Evolutionary conservation across 768 basidiomycete genomes (phyloP).

Genomic region (Hydnomerulius pinastri): DNA sequence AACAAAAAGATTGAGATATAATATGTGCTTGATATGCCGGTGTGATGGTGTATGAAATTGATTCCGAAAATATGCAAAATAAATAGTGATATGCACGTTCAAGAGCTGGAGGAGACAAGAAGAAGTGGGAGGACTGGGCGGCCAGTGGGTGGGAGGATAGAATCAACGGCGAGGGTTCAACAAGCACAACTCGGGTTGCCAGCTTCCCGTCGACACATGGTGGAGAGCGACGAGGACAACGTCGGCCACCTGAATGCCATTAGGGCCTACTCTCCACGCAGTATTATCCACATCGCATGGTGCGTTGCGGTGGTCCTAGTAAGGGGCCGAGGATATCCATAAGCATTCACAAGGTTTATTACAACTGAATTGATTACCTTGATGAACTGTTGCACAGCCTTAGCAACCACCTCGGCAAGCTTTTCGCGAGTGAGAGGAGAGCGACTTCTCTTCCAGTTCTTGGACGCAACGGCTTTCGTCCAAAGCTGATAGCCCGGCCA

Average conservation of each 20-base stretch:
- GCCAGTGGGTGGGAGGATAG: background rate
- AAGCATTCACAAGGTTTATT: background rate
- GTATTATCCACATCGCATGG: slow-evolving; percentile 9
- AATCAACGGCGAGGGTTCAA: slow-evolving; percentile 15
- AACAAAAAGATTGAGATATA: background rate
- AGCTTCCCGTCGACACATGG: slow-evolving; percentile 78
- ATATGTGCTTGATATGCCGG: slow-evolving; percentile 1
- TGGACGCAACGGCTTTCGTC: slow-evolving; percentile 75
- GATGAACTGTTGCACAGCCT: slow-evolving; percentile 68
- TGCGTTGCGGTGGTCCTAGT: slow-evolving; percentile 15
- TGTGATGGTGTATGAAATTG: background rate
- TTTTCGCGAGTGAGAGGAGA: slow-evolving; percentile 74
- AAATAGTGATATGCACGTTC: background rate
- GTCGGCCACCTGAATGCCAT: slow-evolving; percentile 26
- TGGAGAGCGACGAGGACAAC: slow-evolving; percentile 68
- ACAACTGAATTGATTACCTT: slow-evolving; percentile 35
- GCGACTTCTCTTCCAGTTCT: slow-evolving; percentile 73
- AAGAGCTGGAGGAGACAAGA: background rate
- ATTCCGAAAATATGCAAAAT: background rate
- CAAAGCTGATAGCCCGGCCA: slow-evolving; percentile 80
- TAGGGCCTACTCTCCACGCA: slow-evolving; percentile 24
- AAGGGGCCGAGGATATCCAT: slow-evolving; percentile 8
- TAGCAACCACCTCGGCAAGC: slow-evolving; percentile 74
- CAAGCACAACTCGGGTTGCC: slow-evolving; percentile 75
- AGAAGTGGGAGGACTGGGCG: background rate